These are phyloP conservation scores for Eutreptiella sp. DNA, from an alignment of 208 protist species.

Conservation along the genomic window DNA sequence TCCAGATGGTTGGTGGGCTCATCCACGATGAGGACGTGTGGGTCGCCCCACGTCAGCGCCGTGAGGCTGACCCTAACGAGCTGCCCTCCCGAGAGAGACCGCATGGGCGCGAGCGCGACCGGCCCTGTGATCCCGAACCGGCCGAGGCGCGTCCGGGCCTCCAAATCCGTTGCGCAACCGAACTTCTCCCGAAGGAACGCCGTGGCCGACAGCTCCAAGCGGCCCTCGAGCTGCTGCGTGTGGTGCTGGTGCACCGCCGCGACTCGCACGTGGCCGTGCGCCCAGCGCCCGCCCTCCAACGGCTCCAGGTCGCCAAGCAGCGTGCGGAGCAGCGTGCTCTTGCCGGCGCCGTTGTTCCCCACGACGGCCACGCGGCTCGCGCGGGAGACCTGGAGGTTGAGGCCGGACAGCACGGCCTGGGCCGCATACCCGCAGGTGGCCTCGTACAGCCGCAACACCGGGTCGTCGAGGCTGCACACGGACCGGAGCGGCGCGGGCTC, in stretches of 20 bases:
- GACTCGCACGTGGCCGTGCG: too few relatives aligned
- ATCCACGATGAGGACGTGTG: constrained; percentile 94
- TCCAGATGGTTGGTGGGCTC: constrained; percentile 96
- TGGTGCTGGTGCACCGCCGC: constrained; percentile 93
- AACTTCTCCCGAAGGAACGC: constrained; percentile 89
- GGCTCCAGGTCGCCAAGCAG: too few relatives aligned
- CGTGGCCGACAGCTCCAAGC: constrained; percentile 73
- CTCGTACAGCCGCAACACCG: too few relatives aligned
- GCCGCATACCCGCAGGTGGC: constrained; percentile 78
- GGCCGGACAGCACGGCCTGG: constrained; percentile 67
- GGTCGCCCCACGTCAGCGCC: constrained; percentile 77
- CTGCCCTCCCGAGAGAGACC: constrained; percentile 88
- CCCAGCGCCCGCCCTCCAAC: too few relatives aligned
- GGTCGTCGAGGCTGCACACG: too few relatives aligned
- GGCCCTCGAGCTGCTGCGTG: constrained; percentile 81
- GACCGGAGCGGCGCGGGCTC: constrained; percentile 60
- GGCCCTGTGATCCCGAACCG: constrained; percentile 83
- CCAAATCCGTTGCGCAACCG: constrained; percentile 67
- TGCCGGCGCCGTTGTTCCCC: constrained; percentile 93
- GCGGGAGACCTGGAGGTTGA: constrained; percentile 87
- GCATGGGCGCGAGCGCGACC: constrained; percentile 79
- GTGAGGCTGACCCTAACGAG: constrained; percentile 92
- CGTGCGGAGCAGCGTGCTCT: constrained; percentile 85
- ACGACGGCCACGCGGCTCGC: constrained; percentile 90
- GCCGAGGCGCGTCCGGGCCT: constrained; percentile 82